phyloP scores from a whole-genome alignment of 768 basidiomycete genomes.

The Sarcodon aspratus region DNA sequence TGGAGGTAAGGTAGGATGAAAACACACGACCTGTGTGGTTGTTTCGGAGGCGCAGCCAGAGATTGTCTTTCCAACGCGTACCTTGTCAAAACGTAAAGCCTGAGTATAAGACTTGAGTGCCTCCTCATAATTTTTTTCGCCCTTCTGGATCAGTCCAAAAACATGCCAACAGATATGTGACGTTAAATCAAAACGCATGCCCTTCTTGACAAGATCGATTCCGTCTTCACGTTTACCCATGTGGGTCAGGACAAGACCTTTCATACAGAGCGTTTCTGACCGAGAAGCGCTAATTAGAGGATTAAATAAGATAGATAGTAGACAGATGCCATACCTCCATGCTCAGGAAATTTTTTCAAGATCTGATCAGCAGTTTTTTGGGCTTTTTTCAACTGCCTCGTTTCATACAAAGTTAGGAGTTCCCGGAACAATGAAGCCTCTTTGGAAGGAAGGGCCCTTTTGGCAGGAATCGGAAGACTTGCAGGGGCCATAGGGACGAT shows the following conservation, averaged over 20 bases:
- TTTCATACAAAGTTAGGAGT: constrained; percentile 79
- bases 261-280: constrained; percentile 92
- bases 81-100: constrained; percentile 84
- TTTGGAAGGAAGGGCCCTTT: constrained; percentile 61
- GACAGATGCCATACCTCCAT: constrained; percentile 60
- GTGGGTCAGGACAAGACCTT: constrained; percentile 78
- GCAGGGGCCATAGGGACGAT: constrained; percentile 13
- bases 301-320: not conserved
- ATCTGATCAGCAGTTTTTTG: constrained; percentile 88
- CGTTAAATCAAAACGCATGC: constrained; percentile 66
- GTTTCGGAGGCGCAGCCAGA: not conserved
- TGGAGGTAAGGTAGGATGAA: not conserved
- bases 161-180: constrained; percentile 99
- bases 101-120: constrained; percentile 88
- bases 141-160: constrained; percentile 88
- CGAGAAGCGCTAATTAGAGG: constrained; percentile 2
- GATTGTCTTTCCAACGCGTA: constrained; percentile 17
- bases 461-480: constrained; percentile 13
- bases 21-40: not conserved
- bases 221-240: constrained; percentile 77
- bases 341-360: constrained; percentile 90
- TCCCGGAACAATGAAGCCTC: constrained; percentile 82
- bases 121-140: constrained; percentile 90
- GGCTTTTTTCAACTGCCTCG: constrained; percentile 79
- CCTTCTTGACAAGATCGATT: constrained; percentile 74